Base-by-base conservation (phyloP, 2,329 filamentous ascomycete genomes). In the Colletotrichum lentis region DNA sequence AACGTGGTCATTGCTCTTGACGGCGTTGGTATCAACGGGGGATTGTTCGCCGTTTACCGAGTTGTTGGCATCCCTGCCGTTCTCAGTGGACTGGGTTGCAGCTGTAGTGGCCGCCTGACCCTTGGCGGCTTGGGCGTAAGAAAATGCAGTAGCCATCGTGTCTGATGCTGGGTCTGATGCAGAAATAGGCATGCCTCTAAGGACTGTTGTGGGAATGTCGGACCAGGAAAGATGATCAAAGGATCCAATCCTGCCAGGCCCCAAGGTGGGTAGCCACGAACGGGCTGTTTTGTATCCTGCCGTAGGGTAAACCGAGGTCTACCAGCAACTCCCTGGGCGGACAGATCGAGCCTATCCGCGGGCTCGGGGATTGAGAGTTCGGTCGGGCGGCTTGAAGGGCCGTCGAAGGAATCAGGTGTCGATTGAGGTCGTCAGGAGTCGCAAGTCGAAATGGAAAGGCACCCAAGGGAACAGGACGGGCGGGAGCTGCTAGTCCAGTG, bases 41-140 rank as follows among this genome's bases (percentile, higher is more conserved):
- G 63, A 53, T 58, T 62, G 67, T 59, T 69, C 67, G 37, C 62
- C 62, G 41, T 66, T 69, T 52, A 63, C 55, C 20, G 66, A 57
- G 62, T 73, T 72, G 59, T 76, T 74, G 52, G 76, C 72, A 44
- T 70, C 67, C 59, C 70, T 67, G 20, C 53, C 37, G 43, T 76
- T 66, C 76, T 76, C 35, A 75, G 77, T 71, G 74, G 70, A 71
- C 70, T 75, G 50, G 69, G 71, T 61, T 50, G 75, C 69, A 73
- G 73, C 68, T 71, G 74, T 79, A 63, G 82, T 76, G 61, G 84
- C 76, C 64, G 86, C 82, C 74, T 91, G 87, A 76, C 94, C 93
- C 80, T 96, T 96, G 69, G 95, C 95, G 76, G 95, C 95, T 85
- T 97, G 94, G 75, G 95, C 95, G 80, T 98, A 98, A 69, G 95